phyloP scores from a whole-genome alignment of 192 early-diverging fungal genomes.

The Phlyctochytrium arcticum region DNA sequence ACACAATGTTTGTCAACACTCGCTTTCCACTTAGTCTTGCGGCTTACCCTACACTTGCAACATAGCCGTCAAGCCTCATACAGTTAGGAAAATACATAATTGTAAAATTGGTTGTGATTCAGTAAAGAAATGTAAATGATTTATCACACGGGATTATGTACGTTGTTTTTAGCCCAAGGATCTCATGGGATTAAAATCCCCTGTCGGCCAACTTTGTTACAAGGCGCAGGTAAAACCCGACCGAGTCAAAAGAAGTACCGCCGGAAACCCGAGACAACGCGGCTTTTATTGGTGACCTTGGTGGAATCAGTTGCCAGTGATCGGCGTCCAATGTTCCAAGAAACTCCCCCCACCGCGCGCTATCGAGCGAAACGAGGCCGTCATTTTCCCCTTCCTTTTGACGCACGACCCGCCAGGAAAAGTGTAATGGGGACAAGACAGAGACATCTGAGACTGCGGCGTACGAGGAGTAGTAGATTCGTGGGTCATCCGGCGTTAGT shows the following conservation, averaged over 20 bases:
- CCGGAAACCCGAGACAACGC: not conserved
- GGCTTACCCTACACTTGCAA: no score
- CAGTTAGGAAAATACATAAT: no score
- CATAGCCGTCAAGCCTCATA: no score
- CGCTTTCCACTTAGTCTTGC: no score
- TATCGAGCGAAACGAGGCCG: slow-evolving; percentile 78
- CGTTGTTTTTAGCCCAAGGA: no score
- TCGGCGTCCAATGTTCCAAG: slow-evolving; percentile 72
- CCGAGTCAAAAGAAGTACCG: slow-evolving; percentile 51
- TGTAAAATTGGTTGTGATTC: no score
- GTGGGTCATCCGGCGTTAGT: slow-evolving; percentile 71
- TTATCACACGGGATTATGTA: no score
- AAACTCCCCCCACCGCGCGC: slow-evolving; percentile 87
- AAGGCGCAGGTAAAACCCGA: slow-evolving; percentile 70
- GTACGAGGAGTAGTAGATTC: slow-evolving; percentile 74
- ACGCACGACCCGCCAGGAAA: slow-evolving; percentile 75
- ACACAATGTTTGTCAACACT: no score
- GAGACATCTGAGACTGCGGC: slow-evolving; percentile 55
- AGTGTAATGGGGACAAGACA: slow-evolving; percentile 66
- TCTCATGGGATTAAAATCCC: no score
- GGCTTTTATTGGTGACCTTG: slow-evolving; percentile 6
- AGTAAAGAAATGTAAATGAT: no score
- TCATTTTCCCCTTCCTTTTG: slow-evolving; percentile 86
- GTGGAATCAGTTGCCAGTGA: slow-evolving; percentile 83
- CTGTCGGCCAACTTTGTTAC: slow-evolving; percentile 61